phyloP scores from a whole-genome alignment of 768 basidiomycete species.

The Lentinula raphanica region DNA sequence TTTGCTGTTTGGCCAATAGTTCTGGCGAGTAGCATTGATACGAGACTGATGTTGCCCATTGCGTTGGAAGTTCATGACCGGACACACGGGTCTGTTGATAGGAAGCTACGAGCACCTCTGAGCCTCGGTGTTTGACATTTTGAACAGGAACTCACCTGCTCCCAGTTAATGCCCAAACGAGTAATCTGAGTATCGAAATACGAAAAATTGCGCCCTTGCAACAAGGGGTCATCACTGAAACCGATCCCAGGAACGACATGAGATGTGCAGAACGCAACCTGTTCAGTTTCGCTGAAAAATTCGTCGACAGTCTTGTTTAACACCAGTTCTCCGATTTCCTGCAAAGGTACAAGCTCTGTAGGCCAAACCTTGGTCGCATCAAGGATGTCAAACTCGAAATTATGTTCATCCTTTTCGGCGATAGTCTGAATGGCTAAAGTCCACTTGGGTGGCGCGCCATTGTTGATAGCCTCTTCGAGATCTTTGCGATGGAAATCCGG shows the following conservation, averaged over 20 bases:
- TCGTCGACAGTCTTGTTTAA: constrained; percentile 57
- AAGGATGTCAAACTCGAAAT: constrained; percentile 83
- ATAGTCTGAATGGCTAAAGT: constrained; percentile 73
- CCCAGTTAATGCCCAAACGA: constrained; percentile 77
- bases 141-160: constrained; percentile 38
- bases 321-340: constrained; percentile 72
- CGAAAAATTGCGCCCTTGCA: constrained; percentile 83
- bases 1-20: constrained; percentile 83
- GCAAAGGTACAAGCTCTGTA: constrained; percentile 71
- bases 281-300: constrained; percentile 85
- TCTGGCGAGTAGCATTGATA: constrained; percentile 36
- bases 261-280: constrained; percentile 77
- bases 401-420: constrained; percentile 65
- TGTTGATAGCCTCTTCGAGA: constrained; percentile 74
- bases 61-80: constrained; percentile 64
- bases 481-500: constrained; percentile 90
- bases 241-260: constrained; percentile 66
- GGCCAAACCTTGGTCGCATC: constrained; percentile 88
- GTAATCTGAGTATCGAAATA: constrained; percentile 85
- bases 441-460: constrained; percentile 70
- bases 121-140: background rate
- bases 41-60: constrained; percentile 55
- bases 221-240: constrained; percentile 71
- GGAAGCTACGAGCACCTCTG: constrained; percentile 44
- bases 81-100: constrained; percentile 78